These are phyloP conservation scores for Ascochyta clinopodiicola DNA, from an alignment of 2,329 filamentous ascomycete genomes.

Conservation along the genomic window DNA sequence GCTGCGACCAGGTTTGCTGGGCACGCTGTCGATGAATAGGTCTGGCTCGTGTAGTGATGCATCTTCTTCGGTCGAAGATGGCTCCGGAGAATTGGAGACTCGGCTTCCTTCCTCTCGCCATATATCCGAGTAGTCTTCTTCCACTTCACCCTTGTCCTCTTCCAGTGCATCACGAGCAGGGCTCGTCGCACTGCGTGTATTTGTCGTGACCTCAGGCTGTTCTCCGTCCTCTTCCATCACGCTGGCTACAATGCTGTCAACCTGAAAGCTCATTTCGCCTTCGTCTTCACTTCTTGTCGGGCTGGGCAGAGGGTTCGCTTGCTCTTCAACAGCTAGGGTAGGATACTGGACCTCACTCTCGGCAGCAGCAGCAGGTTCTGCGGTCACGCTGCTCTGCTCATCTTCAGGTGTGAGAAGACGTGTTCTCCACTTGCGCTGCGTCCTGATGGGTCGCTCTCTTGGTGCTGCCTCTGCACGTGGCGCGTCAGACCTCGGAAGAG, in stretches of 20 bases:
- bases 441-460: constrained; percentile 33
- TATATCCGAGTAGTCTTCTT: constrained; percentile 48
- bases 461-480: constrained; percentile 8
- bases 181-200: not conserved
- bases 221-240: constrained; percentile 10
- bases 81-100: constrained; percentile 26
- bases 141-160: not conserved
- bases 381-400: constrained; percentile 25
- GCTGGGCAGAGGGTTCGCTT: constrained; percentile 35
- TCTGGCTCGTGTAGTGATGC: constrained; percentile 25
- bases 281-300: constrained; percentile 41
- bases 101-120: constrained; percentile 58
- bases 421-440: constrained; percentile 32
- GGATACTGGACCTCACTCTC: constrained; percentile 38
- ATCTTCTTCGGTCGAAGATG: constrained; percentile 4
- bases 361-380: constrained; percentile 11
- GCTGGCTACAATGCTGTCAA: constrained; percentile 28
- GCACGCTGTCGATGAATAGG: constrained; percentile 41
- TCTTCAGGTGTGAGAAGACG: constrained; percentile 47
- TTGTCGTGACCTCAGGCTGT: not conserved
- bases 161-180: not conserved
- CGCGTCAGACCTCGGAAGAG: constrained; percentile 28
- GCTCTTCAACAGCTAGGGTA: constrained; percentile 19
- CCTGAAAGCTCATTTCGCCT: constrained; percentile 44
- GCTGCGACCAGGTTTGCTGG: constrained; percentile 43